phyloP scores from a whole-genome alignment of 805 yeast species.

The Candida maris region DNA sequence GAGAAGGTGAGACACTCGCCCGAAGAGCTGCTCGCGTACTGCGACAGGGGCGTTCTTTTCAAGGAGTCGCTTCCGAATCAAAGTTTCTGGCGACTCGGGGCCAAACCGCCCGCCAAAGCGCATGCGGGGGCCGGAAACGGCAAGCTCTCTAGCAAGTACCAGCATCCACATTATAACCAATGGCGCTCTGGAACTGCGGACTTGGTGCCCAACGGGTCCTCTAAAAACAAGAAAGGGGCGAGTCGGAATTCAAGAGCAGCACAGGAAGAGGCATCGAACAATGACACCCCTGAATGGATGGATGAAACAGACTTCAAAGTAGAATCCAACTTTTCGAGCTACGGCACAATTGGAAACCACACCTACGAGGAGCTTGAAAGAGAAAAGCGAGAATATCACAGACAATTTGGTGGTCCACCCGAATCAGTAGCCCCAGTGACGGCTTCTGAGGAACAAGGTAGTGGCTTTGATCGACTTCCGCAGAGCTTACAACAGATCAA shows the following conservation, averaged over 20 bases:
- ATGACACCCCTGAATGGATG: slow-evolving; percentile 30
- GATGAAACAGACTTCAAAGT: slow-evolving; percentile 31
- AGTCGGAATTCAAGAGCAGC: background rate
- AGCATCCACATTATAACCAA: slow-evolving; percentile 2
- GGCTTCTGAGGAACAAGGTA: slow-evolving; percentile 2
- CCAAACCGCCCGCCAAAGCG: slow-evolving; percentile 4
- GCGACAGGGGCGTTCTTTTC: slow-evolving; percentile 15
- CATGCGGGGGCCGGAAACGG: slow-evolving; percentile 3
- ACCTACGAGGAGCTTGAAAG: slow-evolving; percentile 29
- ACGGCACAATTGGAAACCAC: slow-evolving; percentile 22
- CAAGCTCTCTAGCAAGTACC: background rate
- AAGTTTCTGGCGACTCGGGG: slow-evolving; percentile 26
- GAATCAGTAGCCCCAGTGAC: slow-evolving; percentile 3
- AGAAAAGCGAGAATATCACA: slow-evolving; percentile 24
- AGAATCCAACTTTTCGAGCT: slow-evolving; percentile 27
- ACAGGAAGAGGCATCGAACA: slow-evolving; percentile 14
- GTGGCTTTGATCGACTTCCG: background rate
- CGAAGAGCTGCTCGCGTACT: slow-evolving; percentile 15
- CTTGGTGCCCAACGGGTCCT: background rate
- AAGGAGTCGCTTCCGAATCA: slow-evolving; percentile 18
- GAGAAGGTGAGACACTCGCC: slow-evolving; percentile 11
- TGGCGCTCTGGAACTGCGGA: slow-evolving; percentile 1
- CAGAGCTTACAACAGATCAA: background rate
- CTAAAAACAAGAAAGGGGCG: slow-evolving; percentile 6
- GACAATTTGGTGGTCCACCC: slow-evolving; percentile 14